These are phyloP conservation scores for Rosa rugosa DNA, from an alignment of 306 rosid genomes.

Conservation along the genomic window DNA sequence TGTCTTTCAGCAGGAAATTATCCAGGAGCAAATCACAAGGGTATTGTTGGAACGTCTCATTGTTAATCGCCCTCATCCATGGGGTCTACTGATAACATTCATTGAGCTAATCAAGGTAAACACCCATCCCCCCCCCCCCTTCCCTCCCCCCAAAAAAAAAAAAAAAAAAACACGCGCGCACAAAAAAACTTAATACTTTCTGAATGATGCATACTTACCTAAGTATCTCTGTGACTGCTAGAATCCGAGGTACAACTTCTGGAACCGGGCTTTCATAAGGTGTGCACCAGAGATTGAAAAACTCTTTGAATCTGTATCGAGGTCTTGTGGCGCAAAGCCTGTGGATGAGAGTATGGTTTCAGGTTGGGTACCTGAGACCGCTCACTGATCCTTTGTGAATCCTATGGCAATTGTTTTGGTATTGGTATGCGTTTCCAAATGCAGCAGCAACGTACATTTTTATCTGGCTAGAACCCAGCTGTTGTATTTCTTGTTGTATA, in stretches of 20 bases:
- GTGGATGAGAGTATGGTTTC: slow-evolving; percentile 90
- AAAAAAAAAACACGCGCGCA: no score
- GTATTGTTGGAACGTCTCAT: slow-evolving; percentile 92
- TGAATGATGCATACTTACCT: no score
- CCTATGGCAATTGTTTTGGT: background rate
- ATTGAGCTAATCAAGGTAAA: slow-evolving; percentile 91
- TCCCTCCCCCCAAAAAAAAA: background rate
- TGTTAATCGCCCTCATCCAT: slow-evolving; percentile 97
- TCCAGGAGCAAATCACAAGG: slow-evolving; percentile 97
- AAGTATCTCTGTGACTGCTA: slow-evolving; percentile 19
- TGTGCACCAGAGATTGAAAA: slow-evolving; percentile 97
- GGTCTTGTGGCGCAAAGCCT: slow-evolving; percentile 95
- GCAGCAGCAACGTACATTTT: background rate
- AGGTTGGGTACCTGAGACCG: slow-evolving; percentile 71
- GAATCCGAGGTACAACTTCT: slow-evolving; percentile 92
- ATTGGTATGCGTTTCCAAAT: background rate
- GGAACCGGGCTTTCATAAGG: slow-evolving; percentile 90
- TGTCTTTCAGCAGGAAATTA: slow-evolving; percentile 62
- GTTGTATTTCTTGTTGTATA: background rate
- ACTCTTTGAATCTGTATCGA: slow-evolving; percentile 93
- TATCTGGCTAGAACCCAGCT: background rate
- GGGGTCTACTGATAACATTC: slow-evolving; percentile 98
- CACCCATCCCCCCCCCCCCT: background rate
- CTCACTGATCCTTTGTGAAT: slow-evolving; percentile 32
- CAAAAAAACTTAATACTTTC: background rate